Conservation (phyloP, 129 eudicot species). For the Artemisia tridentata region DNA sequence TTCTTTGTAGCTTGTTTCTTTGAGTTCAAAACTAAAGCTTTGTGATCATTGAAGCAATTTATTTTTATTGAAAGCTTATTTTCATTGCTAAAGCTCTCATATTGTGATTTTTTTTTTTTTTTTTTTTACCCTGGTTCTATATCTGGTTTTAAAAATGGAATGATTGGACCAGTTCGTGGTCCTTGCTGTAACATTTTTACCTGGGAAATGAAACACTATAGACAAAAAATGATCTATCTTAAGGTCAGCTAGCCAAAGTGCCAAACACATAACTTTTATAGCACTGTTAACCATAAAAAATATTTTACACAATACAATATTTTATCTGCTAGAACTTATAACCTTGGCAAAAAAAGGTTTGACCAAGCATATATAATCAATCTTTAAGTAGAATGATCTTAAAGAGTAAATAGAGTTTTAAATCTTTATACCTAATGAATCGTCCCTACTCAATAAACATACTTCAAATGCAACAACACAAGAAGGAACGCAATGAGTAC, state of each 20-base stretch:
- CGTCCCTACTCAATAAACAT: slow-evolving; percentile 12
- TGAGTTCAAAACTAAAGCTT: no score
- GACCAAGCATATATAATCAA: slow-evolving; percentile 26
- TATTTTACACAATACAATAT: slow-evolving; percentile 18
- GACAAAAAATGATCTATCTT: slow-evolving; percentile 1
- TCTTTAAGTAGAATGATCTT: slow-evolving; percentile 15
- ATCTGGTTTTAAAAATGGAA: neutral
- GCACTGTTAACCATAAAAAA: neutral
- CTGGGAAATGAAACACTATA: neutral
- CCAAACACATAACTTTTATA: neutral
- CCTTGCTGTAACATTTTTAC: neutral
- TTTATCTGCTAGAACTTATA: neutral
- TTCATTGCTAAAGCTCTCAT: no score
- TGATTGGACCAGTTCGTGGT: neutral
- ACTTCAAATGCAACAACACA: neutral
- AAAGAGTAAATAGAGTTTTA: slow-evolving; percentile 13
- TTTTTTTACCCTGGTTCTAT: no score
- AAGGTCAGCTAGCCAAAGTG: slow-evolving; percentile 8
- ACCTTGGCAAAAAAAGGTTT: slow-evolving; percentile 3
- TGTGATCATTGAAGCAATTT: no score
- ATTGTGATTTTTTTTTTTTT: no score
- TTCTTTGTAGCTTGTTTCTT: no score
- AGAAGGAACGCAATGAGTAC: neutral
- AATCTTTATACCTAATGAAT: slow-evolving; percentile 4
- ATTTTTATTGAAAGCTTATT: no score